These are phyloP conservation scores for Coemansia nantahalensis DNA, from an alignment of 192 early-diverging fungal genomes.

Conservation along the genomic window DNA sequence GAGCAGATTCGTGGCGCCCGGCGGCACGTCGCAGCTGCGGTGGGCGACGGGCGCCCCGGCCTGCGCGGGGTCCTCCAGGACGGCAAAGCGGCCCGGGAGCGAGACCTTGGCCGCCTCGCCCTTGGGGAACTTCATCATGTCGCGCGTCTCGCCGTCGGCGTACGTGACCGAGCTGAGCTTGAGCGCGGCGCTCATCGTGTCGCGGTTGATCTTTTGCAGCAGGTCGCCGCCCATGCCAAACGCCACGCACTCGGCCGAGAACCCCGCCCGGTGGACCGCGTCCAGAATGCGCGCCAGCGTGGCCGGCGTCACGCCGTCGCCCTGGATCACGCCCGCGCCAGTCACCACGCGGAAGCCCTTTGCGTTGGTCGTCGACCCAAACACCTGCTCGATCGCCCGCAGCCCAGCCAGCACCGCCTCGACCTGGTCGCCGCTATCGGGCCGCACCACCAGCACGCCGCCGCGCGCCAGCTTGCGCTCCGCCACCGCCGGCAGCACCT, in stretches of 20 bases:
- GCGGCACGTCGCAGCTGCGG: slow-evolving; percentile 9
- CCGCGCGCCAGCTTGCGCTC: slow-evolving; percentile 68
- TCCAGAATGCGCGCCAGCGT: slow-evolving; percentile 58
- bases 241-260: slow-evolving; percentile 67
- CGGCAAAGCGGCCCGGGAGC: slow-evolving; percentile 64
- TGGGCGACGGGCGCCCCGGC: slow-evolving; percentile 36
- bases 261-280: slow-evolving; percentile 60
- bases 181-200: slow-evolving; percentile 83
- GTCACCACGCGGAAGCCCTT: slow-evolving; percentile 80
- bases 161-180: slow-evolving; percentile 74
- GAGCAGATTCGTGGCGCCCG: slow-evolving; percentile 53
- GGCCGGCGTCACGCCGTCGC: slow-evolving; percentile 69
- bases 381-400: slow-evolving; percentile 66
- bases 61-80: slow-evolving; percentile 23
- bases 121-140: slow-evolving; percentile 88
- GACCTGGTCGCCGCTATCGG: slow-evolving; percentile 82
- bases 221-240: slow-evolving; percentile 90
- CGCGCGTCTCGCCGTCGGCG: slow-evolving; percentile 60
- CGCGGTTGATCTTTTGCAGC: slow-evolving; percentile 82
- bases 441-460: slow-evolving; percentile 78
- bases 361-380: slow-evolving; percentile 64
- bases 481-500: slow-evolving; percentile 68
- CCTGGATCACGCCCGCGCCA: slow-evolving; percentile 77
- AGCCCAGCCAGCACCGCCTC: slow-evolving; percentile 72
- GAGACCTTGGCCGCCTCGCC: slow-evolving; percentile 68